A percentile compares a stretch with the other conserved stretches of the same genome.
Conservation (phyloP, 805 yeast genomes). For the Saturnispora zaruensis region DNA sequence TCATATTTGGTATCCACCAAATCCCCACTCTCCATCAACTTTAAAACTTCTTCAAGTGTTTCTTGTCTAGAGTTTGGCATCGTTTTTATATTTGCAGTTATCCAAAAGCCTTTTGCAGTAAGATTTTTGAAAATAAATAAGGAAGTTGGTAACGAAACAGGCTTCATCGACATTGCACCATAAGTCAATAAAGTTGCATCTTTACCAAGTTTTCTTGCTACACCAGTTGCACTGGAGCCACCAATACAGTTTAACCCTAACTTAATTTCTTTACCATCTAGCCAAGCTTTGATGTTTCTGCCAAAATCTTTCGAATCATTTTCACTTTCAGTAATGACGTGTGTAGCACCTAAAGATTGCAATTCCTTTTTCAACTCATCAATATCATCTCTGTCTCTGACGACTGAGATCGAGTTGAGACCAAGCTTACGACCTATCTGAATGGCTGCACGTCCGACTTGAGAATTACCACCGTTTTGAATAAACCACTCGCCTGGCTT, state of each 20-base stretch:
- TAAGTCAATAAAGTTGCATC: constrained; percentile 81
- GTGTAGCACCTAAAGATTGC: constrained; percentile 67
- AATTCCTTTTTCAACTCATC: constrained; percentile 50
- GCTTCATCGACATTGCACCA: constrained; percentile 97
- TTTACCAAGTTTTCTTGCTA: constrained; percentile 71
- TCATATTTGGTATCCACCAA: constrained; percentile 40
- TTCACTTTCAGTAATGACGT: constrained; percentile 84
- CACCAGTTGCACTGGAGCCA: constrained; percentile 72
- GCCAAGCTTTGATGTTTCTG: constrained; percentile 47
- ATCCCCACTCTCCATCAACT: constrained; percentile 50
- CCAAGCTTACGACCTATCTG: constrained; percentile 80
- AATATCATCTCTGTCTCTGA: constrained; percentile 76
- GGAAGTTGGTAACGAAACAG: constrained; percentile 85
- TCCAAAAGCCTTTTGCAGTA: constrained; percentile 88
- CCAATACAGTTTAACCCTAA: constrained; percentile 91
- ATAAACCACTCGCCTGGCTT: constrained; percentile 80
- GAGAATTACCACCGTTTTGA: constrained; percentile 95
- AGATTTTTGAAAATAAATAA: constrained; percentile 84
- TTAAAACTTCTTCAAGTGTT: constrained; percentile 47
- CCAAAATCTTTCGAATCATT: constrained; percentile 61
- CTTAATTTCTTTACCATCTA: constrained; percentile 46
- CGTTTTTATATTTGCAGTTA: constrained; percentile 54
- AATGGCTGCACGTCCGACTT: constrained; percentile 85
- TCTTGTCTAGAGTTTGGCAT: constrained; percentile 53
- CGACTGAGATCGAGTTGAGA: constrained; percentile 74